Evolutionary conservation across 768 basidiomycete species (phyloP).

Genomic region (Chalciporus pseudorubinellus): DNA sequence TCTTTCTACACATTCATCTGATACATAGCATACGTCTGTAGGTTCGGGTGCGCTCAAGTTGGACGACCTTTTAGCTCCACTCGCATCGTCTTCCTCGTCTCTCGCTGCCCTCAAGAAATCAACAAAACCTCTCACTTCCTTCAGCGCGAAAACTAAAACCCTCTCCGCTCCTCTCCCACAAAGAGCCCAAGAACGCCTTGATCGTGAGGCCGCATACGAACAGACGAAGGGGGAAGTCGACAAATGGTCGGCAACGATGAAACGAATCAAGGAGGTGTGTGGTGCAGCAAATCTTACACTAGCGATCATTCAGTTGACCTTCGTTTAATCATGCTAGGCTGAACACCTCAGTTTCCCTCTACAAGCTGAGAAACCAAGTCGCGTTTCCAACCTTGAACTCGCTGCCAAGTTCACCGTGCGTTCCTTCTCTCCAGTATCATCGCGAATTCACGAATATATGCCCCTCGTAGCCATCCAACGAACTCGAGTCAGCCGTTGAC

Average conservation of each 20-base stretch:
- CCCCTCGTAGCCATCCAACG: slow-evolving; percentile 65
- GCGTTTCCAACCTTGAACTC: slow-evolving; percentile 70
- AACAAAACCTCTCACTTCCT: slow-evolving; percentile 58
- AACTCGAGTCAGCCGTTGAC: slow-evolving; percentile 82
- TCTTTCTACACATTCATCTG: background rate
- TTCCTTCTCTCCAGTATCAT: background rate
- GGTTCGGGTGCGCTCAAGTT: slow-evolving; percentile 56
- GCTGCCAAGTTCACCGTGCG: slow-evolving; percentile 81
- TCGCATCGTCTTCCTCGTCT: slow-evolving; percentile 56
- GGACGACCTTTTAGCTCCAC: slow-evolving; percentile 74
- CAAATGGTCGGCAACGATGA: slow-evolving; percentile 94
- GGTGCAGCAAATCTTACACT: background rate
- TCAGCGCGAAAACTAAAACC: slow-evolving; percentile 53
- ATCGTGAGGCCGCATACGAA: slow-evolving; percentile 93
- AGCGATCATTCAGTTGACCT: background rate
- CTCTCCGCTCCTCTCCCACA: slow-evolving; percentile 84
- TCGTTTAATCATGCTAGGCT: slow-evolving; percentile 45
- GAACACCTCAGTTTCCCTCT: slow-evolving; percentile 87
- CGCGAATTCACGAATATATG: background rate
- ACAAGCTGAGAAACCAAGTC: slow-evolving; percentile 55
- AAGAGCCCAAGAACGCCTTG: slow-evolving; percentile 83
- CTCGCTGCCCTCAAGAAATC: slow-evolving; percentile 68
- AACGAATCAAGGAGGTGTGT: slow-evolving; percentile 79
- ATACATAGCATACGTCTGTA: slow-evolving; percentile 19
- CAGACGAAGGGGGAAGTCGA: slow-evolving; percentile 88